Evolutionary conservation across 805 yeast species (phyloP).

Genomic region (Lachancea dasiensis): DNA sequence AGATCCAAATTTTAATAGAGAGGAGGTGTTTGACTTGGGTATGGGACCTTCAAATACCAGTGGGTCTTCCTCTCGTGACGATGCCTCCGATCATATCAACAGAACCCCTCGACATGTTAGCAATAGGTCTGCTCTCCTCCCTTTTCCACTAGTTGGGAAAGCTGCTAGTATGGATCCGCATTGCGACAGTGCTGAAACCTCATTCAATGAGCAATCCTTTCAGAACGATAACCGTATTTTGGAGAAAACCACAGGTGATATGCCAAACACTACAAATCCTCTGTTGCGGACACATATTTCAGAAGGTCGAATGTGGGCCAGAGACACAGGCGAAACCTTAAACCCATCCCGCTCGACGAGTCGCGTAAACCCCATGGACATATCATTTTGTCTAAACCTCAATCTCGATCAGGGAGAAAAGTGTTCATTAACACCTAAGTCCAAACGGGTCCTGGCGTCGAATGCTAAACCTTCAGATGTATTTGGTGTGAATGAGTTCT

Average conservation of each 20-base stretch:
- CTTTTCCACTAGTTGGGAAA: no score
- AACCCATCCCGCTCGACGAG: slow-evolving; percentile 7
- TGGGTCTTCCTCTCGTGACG: neutral
- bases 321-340: neutral
- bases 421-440: neutral
- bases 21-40: slow-evolving; percentile 4
- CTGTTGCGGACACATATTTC: no score
- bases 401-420: slow-evolving; percentile 1
- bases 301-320: no score
- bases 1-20: neutral
- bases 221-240: neutral
- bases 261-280: no score
- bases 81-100: neutral
- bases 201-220: slow-evolving; percentile 1
- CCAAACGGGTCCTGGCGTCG: slow-evolving; percentile 11
- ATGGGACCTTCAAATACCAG: neutral
- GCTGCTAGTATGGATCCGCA: neutral
- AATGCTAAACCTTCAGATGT: slow-evolving; percentile 13
- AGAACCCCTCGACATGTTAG: slow-evolving; percentile 1
- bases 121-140: neutral
- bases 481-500: slow-evolving; percentile 12
- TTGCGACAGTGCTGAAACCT: slow-evolving; percentile 2
- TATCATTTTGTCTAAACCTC: slow-evolving; percentile 11
- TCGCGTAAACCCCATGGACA: slow-evolving; percentile 12
- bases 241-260: no score